A percentile compares a stretch with the other conserved stretches of the same genome.
phyloP scores from a whole-genome alignment of 208 protist genomes.

The Vickermania spadyakhi region DNA sequence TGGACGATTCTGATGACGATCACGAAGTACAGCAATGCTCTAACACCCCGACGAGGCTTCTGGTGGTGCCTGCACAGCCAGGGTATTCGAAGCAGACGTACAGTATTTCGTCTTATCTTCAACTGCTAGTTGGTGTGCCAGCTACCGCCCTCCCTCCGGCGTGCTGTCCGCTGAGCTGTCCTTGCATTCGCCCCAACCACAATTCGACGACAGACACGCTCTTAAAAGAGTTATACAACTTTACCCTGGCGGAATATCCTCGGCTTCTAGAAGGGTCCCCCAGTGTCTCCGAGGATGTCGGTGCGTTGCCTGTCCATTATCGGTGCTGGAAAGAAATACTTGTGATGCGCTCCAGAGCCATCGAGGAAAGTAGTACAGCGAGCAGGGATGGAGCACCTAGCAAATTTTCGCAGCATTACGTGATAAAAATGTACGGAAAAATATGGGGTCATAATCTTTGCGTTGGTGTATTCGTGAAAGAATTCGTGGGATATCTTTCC shows the following conservation, averaged over 20 bases:
- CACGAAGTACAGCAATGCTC: no score
- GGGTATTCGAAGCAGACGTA: background rate
- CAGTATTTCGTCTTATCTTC: background rate
- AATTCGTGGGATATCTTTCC: slow-evolving; percentile 51
- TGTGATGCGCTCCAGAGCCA: slow-evolving; percentile 28
- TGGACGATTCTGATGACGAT: slow-evolving; percentile 13
- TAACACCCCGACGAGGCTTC: background rate
- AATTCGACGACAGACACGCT: background rate
- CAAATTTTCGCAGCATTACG: slow-evolving; percentile 85
- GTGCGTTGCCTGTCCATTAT: background rate
- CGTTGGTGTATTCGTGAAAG: slow-evolving; percentile 42
- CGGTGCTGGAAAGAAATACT: slow-evolving; percentile 24
- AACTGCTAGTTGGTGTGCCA: background rate
- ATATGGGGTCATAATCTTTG: slow-evolving; percentile 16
- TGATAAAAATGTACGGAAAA: slow-evolving; percentile 27
- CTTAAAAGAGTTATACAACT: slow-evolving; percentile 19
- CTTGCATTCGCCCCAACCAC: background rate
- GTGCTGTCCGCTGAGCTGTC: slow-evolving; percentile 39
- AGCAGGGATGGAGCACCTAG: background rate
- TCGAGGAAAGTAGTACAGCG: background rate
- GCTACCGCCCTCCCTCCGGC: slow-evolving; percentile 8
- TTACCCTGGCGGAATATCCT: slow-evolving; percentile 26
- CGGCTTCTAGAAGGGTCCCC: slow-evolving; percentile 4
- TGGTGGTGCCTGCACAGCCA: background rate
- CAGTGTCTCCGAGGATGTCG: background rate